Evolutionary conservation across 2,329 filamentous ascomycete species (phyloP), one percentile per base, ranked within the genome.

Genomic region (Zymoseptoria tritici): DNA sequence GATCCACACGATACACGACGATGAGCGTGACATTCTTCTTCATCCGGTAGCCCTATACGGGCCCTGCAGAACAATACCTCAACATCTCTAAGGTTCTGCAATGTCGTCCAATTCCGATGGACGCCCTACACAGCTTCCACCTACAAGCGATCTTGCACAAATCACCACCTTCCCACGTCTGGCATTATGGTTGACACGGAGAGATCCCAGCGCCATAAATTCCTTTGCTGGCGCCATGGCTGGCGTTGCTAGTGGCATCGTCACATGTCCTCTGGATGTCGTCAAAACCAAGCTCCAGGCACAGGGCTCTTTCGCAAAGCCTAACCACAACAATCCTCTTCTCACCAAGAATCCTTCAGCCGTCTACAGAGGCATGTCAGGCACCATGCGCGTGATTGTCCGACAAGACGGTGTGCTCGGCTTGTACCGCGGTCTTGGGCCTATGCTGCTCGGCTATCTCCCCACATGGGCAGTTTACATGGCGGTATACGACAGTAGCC

Each of bases 391-490:
- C 56, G 85, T 89, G 4, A 99, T 99, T 65, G 92, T 90, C 86
- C 81, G 79, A 57, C 87, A 96, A 70, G 94, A 97, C 75, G 94
- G 94, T 9, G 74, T 97, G 59, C 84, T 87, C 60, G 94, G 94
- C 62, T 84, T 99, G 80, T 99, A 99, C 73, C 85, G 94, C 74
- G 94, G 94, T 11, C 79, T 99, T 56, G 92, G 92, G 0, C 94
- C 94, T 19, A 97, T 99, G 79, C 85, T 99, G 67, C 78, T 99
- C 72, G 94, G 94, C 11, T 99, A 99, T 75, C 78, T 99, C 61
- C 94, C 94, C 4, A 99, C 94, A 0, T 99, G 94, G 94, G 94
- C 93, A 22, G 93, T 99, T 56, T 99, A 95, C 82, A 90, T 99
- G 76, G 95, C 91, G 21, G 89, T 97, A 46, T 99, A 99, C 76